A percentile compares a stretch with the other conserved stretches of the same genome.
phyloP scores from a whole-genome alignment of 2,329 filamentous ascomycete genomes.

The Tricladium varicosporioides region DNA sequence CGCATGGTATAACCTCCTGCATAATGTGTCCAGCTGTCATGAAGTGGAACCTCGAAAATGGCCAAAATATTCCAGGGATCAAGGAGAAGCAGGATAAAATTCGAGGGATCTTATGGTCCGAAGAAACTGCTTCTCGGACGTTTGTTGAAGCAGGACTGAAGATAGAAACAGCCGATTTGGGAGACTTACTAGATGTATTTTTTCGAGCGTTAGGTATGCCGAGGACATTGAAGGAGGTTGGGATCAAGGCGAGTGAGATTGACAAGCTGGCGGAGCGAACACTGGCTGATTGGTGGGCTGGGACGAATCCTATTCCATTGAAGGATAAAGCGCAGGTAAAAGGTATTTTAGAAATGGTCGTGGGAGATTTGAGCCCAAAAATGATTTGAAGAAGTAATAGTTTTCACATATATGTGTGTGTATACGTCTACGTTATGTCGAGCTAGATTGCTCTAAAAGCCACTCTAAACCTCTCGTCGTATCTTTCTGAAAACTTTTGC shows the following conservation, averaged over 20 bases:
- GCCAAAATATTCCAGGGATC: slow-evolving; percentile 14
- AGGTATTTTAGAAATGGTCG: slow-evolving; percentile 45
- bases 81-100: slow-evolving; percentile 21
- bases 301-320: slow-evolving; percentile 50
- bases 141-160: slow-evolving; percentile 19
- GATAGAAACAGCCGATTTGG: slow-evolving; percentile 40
- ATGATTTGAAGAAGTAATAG: too few relatives aligned
- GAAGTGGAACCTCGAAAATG: slow-evolving; percentile 46
- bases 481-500: slow-evolving; percentile 28
- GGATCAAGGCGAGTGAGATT: slow-evolving; percentile 47
- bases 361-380: slow-evolving; percentile 6
- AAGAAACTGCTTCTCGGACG: slow-evolving; percentile 16
- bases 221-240: slow-evolving; percentile 49
- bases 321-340: slow-evolving; percentile 46
- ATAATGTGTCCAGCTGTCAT: slow-evolving; percentile 54
- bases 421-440: too few relatives aligned
- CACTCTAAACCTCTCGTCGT: slow-evolving; percentile 18
- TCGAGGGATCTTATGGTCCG: slow-evolving; percentile 23
- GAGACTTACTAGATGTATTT: slow-evolving; percentile 50
- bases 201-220: slow-evolving; percentile 53
- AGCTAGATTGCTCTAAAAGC: slow-evolving; percentile 13
- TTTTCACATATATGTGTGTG: too few relatives aligned
- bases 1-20: slow-evolving; percentile 60
- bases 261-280: slow-evolving; percentile 47
- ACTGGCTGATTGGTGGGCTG: slow-evolving; percentile 48